Conservation (phyloP, 2,329 filamentous ascomycete species). For the Stagonosporopsis cucurbitacearum region DNA sequence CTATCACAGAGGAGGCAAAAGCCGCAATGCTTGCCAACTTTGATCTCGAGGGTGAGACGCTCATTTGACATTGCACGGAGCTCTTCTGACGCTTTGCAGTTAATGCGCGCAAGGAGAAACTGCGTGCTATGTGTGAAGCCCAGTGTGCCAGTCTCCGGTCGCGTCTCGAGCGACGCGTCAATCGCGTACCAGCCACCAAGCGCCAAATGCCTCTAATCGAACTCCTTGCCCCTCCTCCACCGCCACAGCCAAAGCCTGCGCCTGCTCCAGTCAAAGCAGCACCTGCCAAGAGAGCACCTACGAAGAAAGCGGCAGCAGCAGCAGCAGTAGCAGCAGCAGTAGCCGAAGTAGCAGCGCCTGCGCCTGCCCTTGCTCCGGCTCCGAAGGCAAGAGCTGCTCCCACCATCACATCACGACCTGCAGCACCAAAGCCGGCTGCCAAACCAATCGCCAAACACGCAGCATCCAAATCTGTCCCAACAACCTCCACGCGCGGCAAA, state of each 20-base stretch:
- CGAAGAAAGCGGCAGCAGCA: constrained; percentile 19
- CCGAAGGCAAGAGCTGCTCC: constrained; percentile 12
- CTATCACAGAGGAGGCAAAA: constrained; percentile 45
- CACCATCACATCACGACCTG: constrained; percentile 20
- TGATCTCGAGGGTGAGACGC: constrained; percentile 39
- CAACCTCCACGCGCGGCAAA: constrained; percentile 22
- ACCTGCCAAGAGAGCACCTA: constrained; percentile 21
- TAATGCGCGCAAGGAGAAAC: constrained; percentile 82
- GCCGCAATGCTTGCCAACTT: constrained; percentile 40
- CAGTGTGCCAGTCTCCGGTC: constrained; percentile 85
- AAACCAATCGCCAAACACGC: constrained; percentile 17
- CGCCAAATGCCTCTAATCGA: constrained; percentile 84
- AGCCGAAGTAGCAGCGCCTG: background rate
- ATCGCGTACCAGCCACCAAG: constrained; percentile 82
- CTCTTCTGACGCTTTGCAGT: constrained; percentile 60
- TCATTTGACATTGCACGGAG: constrained; percentile 18
- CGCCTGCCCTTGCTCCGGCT: constrained; percentile 2
- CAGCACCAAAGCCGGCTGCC: constrained; percentile 11
- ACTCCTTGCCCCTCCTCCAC: constrained; percentile 59
- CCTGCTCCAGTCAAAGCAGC: constrained; percentile 20
- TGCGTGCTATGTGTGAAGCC: constrained; percentile 86
- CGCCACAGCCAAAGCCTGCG: constrained; percentile 17
- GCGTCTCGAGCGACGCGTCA: constrained; percentile 90
- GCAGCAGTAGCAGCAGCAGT: background rate
- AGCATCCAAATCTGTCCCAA: constrained; percentile 19